Evolutionary conservation across 73 alveolate genomes (phyloP).

Genomic region (Paramecium sexaurelia): DNA sequence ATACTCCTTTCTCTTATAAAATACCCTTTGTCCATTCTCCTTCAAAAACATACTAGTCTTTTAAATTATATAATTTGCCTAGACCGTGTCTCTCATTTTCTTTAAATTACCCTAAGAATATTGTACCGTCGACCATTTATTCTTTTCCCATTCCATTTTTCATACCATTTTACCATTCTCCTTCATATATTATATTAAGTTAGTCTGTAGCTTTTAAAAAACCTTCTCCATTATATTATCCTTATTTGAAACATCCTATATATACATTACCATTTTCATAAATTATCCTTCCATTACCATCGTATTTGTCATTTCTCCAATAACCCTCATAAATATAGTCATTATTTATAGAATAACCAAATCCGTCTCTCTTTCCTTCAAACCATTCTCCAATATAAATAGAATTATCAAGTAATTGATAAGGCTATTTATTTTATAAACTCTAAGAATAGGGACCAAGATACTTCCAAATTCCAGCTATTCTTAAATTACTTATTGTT

Average conservation of each 20-base stretch:
- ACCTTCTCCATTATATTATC: slow-evolving; percentile 67
- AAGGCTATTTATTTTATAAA: not conserved
- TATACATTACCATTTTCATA: slow-evolving; percentile 88
- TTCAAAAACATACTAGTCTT: slow-evolving; percentile 56
- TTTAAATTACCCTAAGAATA: not conserved
- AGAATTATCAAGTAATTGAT: not conserved
- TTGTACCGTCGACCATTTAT: not conserved
- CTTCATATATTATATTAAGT: not conserved
- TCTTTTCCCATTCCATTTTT: slow-evolving; percentile 48
- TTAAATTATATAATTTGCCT: slow-evolving; percentile 55
- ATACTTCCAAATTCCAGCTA: not conserved
- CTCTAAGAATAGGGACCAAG: not conserved
- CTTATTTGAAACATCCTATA: slow-evolving; percentile 66
- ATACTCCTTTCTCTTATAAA: slow-evolving; percentile 74
- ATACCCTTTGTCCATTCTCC: slow-evolving; percentile 72
- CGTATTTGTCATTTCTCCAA: slow-evolving; percentile 81
- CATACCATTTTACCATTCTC: slow-evolving; percentile 3
- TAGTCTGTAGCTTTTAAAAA: not conserved
- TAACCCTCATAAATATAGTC: slow-evolving; percentile 93
- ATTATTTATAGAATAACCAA: slow-evolving; percentile 14
- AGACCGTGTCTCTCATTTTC: slow-evolving; percentile 46
- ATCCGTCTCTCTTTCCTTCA: not conserved
- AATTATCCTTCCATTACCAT: slow-evolving; percentile 89
- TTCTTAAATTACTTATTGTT: not conserved
- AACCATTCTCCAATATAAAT: slow-evolving; percentile 36